Conservation (phyloP, 345 rosid genomes). For the Populus nigra region DNA sequence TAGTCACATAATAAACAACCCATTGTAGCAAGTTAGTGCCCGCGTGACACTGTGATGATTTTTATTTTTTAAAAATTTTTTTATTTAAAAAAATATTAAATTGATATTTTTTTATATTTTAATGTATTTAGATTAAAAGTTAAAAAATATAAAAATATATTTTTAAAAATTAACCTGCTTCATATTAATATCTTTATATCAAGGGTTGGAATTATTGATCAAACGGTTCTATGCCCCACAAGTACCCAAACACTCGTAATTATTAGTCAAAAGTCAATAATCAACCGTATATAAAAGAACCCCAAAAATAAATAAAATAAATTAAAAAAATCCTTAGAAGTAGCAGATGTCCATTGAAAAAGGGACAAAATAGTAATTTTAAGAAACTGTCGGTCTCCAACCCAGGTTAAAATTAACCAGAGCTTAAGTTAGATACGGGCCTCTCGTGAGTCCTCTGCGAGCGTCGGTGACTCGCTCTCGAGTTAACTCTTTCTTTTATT, state of each 20-base stretch:
- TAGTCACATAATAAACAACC: no score
- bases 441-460: slow-evolving; percentile 33
- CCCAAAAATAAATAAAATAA: neutral
- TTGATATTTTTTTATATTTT: no score
- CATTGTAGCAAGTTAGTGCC: no score
- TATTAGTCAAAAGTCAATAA: neutral
- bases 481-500: slow-evolving; percentile 24
- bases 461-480: slow-evolving; percentile 84
- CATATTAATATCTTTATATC: no score
- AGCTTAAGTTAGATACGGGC: slow-evolving; percentile 40
- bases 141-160: no score
- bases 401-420: slow-evolving; percentile 51
- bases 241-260: neutral
- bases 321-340: neutral
- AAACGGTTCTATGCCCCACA: neutral
- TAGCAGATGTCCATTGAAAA: neutral
- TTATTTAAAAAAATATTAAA: no score
- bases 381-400: slow-evolving; percentile 58
- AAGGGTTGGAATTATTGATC: neutral
- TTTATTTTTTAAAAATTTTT: no score
- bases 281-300: neutral
- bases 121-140: accelerated
- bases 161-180: no score
- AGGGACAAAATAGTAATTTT: slow-evolving; percentile 29
- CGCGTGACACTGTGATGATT: no score